phyloP scores from a whole-genome alignment of 768 basidiomycete genomes.

The Rhodotorula kratochvilovae region DNA sequence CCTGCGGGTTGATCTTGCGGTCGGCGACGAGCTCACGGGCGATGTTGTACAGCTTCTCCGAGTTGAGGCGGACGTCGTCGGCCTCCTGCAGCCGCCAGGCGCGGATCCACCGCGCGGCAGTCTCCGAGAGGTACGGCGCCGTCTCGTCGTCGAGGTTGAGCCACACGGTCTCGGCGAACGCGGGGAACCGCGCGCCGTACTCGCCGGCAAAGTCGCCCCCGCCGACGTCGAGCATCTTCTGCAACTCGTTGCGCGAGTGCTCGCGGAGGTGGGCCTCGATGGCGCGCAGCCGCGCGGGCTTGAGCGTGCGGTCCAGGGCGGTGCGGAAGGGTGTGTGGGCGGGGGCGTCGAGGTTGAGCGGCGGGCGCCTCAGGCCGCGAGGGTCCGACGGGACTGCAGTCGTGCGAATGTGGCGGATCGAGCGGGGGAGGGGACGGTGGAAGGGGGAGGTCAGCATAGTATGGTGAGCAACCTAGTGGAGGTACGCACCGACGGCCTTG shows the following conservation, averaged over 20 bases:
- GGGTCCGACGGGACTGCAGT: constrained; percentile 7
- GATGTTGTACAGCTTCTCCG: constrained; percentile 8
- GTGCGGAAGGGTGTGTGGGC: constrained; percentile 16
- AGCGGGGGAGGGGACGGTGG: no score
- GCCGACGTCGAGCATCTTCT: background rate
- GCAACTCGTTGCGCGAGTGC: background rate
- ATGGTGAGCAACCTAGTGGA: no score
- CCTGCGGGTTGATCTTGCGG: constrained; percentile 7
- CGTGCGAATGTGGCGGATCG: no score
- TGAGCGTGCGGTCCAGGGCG: constrained; percentile 28
- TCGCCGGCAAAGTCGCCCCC: constrained; percentile 19
- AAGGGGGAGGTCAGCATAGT: no score
- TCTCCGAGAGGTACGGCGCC: background rate
- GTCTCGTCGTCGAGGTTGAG: constrained; percentile 12
- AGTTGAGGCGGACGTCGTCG: background rate
- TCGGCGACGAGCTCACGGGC: constrained; percentile 11
- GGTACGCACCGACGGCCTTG: constrained; percentile 16
- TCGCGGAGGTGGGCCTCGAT: background rate
- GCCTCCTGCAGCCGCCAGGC: constrained; percentile 13
- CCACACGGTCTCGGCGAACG: constrained; percentile 8
- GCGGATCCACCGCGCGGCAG: constrained; percentile 14
- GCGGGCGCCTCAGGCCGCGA: constrained; percentile 19
- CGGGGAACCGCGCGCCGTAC: constrained; percentile 18
- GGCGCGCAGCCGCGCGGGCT: constrained; percentile 5
- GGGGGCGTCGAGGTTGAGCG: constrained; percentile 32